Conservation (phyloP, 371 early-diverging fungal species). For the Furculomyces boomerangus region DNA sequence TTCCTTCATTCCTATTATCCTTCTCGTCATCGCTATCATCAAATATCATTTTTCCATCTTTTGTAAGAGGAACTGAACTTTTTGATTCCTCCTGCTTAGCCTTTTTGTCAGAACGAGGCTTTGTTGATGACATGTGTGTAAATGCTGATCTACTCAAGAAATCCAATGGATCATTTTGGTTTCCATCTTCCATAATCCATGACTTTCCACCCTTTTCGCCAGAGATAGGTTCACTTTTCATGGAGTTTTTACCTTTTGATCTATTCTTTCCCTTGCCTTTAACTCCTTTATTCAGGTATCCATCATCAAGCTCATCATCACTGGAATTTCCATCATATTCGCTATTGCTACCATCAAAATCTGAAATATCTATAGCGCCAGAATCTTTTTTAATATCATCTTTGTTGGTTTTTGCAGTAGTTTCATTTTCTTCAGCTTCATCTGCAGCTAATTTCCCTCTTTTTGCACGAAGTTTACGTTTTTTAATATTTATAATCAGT, state of each 20-base stretch:
- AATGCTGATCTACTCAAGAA: conserved; percentile 78
- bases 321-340: conserved; percentile 77
- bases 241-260: conserved; percentile 2
- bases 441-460: conserved; percentile 22
- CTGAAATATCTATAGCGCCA: conserved; percentile 42
- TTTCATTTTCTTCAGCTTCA: conserved; percentile 29
- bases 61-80: conserved; percentile 33
- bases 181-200: conserved; percentile 46
- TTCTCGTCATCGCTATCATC: conserved; percentile 34
- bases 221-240: not conserved
- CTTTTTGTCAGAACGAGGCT: conserved; percentile 4
- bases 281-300: conserved; percentile 8
- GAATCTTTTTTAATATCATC: conserved; percentile 14
- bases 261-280: conserved; percentile 9
- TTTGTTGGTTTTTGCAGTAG: conserved; percentile 25
- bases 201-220: conserved; percentile 6
- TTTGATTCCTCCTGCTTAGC: conserved; percentile 27
- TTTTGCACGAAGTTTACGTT: conserved; percentile 74
- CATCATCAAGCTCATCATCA: conserved; percentile 38
- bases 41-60: conserved; percentile 64
- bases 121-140: conserved; percentile 40
- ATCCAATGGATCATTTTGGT: conserved; percentile 69
- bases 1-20: conserved; percentile 6
- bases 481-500: conserved; percentile 78
- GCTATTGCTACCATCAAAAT: conserved; percentile 78